Conservation (phyloP, 768 basidiomycete species). For the Ramaria sp. region DNA sequence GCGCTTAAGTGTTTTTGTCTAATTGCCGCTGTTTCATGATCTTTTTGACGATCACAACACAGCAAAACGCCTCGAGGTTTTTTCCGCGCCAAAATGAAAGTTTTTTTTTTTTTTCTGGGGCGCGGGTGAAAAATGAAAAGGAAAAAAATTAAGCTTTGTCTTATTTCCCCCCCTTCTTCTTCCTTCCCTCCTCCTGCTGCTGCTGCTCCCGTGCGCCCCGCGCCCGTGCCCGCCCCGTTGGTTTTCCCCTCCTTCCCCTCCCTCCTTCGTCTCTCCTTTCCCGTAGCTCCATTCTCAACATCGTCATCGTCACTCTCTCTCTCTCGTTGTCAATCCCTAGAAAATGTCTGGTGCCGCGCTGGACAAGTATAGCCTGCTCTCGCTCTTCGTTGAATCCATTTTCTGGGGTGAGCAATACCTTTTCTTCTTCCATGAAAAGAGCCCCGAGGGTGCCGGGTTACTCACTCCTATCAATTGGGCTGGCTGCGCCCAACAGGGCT, state of each 20-base stretch:
- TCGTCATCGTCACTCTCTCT: too few species aligned
- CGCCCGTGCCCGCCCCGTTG: too few species aligned
- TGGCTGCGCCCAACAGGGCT: conserved; percentile 3
- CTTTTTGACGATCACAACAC: neutral
- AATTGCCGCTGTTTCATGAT: neutral
- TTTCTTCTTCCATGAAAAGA: neutral
- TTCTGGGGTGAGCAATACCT: conserved; percentile 4
- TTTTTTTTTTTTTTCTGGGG: too few species aligned
- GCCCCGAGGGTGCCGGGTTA: too few species aligned
- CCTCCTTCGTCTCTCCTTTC: neutral
- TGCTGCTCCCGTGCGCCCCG: too few species aligned
- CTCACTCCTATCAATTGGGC: neutral
- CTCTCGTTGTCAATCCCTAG: neutral
- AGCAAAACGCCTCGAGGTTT: neutral
- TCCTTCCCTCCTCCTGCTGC: neutral
- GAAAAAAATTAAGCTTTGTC: neutral
- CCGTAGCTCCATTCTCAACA: neutral
- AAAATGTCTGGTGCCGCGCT: conserved; percentile 3
- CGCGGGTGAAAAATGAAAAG: too few species aligned
- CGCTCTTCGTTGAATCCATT: conserved; percentile 5
- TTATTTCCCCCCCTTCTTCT: neutral
- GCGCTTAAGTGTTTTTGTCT: neutral
- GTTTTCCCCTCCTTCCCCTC: neutral
- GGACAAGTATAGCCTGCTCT: conserved; percentile 4
- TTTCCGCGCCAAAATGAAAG: neutral